These are phyloP conservation scores for Malassezia restricta DNA, from an alignment of 1,284 basidiomycete genomes.

Conservation along the genomic window DNA sequence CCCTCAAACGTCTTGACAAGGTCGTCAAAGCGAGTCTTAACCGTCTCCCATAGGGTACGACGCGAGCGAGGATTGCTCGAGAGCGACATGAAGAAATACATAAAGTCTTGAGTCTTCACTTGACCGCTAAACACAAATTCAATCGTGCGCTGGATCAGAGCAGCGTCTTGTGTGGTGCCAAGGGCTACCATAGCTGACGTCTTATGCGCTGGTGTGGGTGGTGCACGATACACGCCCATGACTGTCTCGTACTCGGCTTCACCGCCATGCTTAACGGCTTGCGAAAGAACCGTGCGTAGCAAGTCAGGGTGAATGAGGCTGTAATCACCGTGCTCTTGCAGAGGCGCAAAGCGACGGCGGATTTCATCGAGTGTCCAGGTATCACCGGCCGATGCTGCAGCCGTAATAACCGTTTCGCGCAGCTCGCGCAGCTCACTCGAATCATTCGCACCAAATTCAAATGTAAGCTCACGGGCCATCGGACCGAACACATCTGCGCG, in stretches of 20 bases:
- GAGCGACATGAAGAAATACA: slow-evolving; percentile 38
- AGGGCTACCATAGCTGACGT: slow-evolving; percentile 42
- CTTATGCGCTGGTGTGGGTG: slow-evolving; percentile 48
- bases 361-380: slow-evolving; percentile 51
- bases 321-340: slow-evolving; percentile 62
- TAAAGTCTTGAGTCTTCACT: slow-evolving; percentile 43
- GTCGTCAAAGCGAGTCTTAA: slow-evolving; percentile 35
- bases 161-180: slow-evolving; percentile 23
- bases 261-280: slow-evolving; percentile 61
- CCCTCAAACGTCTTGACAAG: slow-evolving; percentile 53
- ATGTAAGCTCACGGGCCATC: slow-evolving; percentile 65
- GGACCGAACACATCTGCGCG: slow-evolving; percentile 59
- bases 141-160: slow-evolving; percentile 36
- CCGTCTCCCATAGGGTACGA: slow-evolving; percentile 34
- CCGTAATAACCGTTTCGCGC: slow-evolving; percentile 61
- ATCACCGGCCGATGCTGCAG: slow-evolving; percentile 51
- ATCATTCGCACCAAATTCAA: slow-evolving; percentile 60
- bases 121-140: slow-evolving; percentile 23
- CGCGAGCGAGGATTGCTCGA: slow-evolving; percentile 28
- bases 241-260: slow-evolving; percentile 55
- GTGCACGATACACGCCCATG: slow-evolving; percentile 57
- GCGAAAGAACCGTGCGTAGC: slow-evolving; percentile 14
- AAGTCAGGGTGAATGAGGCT: slow-evolving; percentile 57
- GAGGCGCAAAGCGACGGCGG: slow-evolving; percentile 59
- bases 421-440: slow-evolving; percentile 61